phyloP scores from a whole-genome alignment of 2,329 filamentous ascomycete species.

The Polychaeton citri region DNA sequence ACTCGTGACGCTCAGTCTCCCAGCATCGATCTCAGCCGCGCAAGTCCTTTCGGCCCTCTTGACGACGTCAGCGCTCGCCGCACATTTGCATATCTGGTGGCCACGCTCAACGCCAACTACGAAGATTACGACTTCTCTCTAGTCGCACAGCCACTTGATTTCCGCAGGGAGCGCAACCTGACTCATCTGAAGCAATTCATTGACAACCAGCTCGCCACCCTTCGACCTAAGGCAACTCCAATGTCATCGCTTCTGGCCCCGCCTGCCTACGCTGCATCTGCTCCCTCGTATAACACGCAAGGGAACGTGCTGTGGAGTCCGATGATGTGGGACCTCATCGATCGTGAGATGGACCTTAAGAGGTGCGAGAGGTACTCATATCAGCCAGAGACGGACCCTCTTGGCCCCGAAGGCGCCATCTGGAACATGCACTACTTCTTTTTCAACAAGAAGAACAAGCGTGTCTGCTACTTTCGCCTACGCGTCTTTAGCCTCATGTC shows the following conservation, averaged over 20 bases:
- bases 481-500: constrained; percentile 72
- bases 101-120: constrained; percentile 90
- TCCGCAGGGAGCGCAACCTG: constrained; percentile 69
- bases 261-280: constrained; percentile 11
- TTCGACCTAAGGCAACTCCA: constrained; percentile 44
- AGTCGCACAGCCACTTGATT: constrained; percentile 76
- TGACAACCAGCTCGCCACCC: constrained; percentile 75
- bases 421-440: constrained; percentile 97
- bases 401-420: constrained; percentile 80
- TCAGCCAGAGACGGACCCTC: constrained; percentile 77
- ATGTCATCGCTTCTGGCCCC: constrained; percentile 11
- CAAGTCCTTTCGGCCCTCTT: constrained; percentile 83
- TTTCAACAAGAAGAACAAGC: constrained; percentile 84
- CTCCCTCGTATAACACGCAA: constrained; percentile 10
- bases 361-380: constrained; percentile 87
- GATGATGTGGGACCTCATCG: constrained; percentile 80
- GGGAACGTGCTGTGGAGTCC: constrained; percentile 55
- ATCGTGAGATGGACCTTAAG: constrained; percentile 86
- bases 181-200: constrained; percentile 74
- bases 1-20: constrained; percentile 21
- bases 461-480: constrained; percentile 87
- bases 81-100: constrained; percentile 91
- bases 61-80: constrained; percentile 69
- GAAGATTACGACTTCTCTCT: constrained; percentile 96
- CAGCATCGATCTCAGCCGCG: constrained; percentile 55